Base-by-base conservation (phyloP, 768 basidiomycete species). In the Filobasidium wieringae region DNA sequence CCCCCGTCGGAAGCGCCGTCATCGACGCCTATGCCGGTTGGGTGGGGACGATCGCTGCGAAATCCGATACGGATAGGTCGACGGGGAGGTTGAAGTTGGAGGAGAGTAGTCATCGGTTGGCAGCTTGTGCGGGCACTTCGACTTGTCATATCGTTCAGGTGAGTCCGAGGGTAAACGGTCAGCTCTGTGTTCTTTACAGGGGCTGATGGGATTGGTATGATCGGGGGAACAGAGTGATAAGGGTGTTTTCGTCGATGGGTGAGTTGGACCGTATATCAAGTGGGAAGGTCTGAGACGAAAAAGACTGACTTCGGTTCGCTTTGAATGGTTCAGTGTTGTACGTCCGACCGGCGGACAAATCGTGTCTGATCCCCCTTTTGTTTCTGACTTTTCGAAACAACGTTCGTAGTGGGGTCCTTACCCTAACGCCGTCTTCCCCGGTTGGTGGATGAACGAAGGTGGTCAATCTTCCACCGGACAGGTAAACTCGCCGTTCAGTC, bases 371-470 rank as follows among this genome's bases (percentile, higher is more conserved):
- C 43, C 7, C 22, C 17, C 29, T n/a, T 9, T 9, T 9, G 36
- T 9, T 37, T 37, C 36, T 9, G 43, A 22, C 29, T 14, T 47
- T 22, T 22, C 22, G 7, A 5, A 47, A 2, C 8, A 26, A n/a
- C n/a, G n/a, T 9, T 22, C 22, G 4, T 50, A 72, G 68, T 73
- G 72, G 72, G 72, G 72, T 32, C 64, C 62, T 6, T 73, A 66
- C 61, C 62, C 87, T 82, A 85, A 96, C 68, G 84, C 89, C 6
- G 80, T 92, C 31, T 91, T 96, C 75, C 84, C 84, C 40, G 89
- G 85, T 17, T 92, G 88, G 85, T 99, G 93, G 95, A 95, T 96
- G 90, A 99, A 92, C 68, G 95, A 99, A 75, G 95, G 93, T 36
- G 95, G 95, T 1, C 95, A 99, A 74, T 95, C 91, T 7, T 92